phyloP scores from a whole-genome alignment of 2,329 filamentous ascomycete species.

The Sporothrix pseudoabietina region DNA sequence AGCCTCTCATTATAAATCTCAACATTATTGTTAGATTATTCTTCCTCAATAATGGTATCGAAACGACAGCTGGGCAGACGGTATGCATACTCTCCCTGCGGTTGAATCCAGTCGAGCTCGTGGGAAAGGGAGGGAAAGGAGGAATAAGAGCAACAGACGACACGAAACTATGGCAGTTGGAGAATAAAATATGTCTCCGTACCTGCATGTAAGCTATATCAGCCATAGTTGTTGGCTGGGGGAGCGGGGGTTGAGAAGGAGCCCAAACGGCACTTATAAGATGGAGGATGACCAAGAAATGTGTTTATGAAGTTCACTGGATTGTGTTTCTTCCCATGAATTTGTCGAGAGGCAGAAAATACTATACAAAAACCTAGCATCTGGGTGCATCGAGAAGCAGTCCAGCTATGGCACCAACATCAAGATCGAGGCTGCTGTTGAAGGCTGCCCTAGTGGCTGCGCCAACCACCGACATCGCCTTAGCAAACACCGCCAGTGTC shows the following conservation, averaged over 20 bases:
- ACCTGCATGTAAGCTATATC: neutral
- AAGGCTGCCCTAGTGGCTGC: neutral
- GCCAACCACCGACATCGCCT: no score
- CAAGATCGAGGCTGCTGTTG: neutral
- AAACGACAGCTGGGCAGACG: neutral
- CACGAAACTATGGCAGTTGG: neutral
- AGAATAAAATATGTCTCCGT: neutral
- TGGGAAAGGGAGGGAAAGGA: neutral
- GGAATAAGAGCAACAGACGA: neutral
- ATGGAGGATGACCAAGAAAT: neutral
- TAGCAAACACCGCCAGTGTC: neutral
- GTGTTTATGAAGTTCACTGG: neutral
- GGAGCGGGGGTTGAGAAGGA: neutral
- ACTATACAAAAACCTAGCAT: neutral
- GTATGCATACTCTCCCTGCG: neutral
- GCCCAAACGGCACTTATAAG: constrained; percentile 2
- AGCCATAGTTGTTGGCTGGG: neutral
- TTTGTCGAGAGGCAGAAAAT: neutral
- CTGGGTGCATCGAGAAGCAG: neutral
- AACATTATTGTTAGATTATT: neutral
- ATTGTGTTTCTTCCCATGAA: neutral
- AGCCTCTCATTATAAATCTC: no score
- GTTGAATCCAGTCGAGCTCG: neutral
- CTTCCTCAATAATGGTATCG: neutral
- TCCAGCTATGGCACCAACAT: neutral